These are phyloP conservation scores for Dicorynia guianensis DNA, from an alignment of 306 rosid species.

Conservation along the genomic window DNA sequence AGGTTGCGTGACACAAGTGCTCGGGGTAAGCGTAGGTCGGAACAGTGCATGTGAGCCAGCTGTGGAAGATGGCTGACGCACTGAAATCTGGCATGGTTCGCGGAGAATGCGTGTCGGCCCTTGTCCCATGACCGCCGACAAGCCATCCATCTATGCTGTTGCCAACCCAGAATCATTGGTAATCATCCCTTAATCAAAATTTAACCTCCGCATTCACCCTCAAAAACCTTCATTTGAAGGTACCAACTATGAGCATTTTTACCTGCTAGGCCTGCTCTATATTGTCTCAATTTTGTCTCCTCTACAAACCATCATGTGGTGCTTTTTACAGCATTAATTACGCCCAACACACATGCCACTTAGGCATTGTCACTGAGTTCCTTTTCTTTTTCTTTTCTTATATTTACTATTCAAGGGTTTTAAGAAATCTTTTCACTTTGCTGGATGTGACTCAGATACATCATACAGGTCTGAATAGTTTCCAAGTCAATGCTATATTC, in stretches of 20 bases:
- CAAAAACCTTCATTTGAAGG: not conserved
- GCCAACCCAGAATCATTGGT: constrained; percentile 28
- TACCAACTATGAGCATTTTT: not conserved
- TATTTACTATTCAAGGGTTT: no score
- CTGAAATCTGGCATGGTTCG: constrained; percentile 10
- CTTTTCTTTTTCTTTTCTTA: not conserved
- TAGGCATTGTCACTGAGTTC: not conserved
- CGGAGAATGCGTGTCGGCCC: constrained; percentile 10
- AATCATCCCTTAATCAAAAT: constrained; percentile 23
- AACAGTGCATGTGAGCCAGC: constrained; percentile 40
- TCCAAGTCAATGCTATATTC: no score
- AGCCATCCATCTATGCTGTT: constrained; percentile 24
- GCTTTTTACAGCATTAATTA: no score
- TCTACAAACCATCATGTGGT: not conserved
- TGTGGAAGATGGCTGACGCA: constrained; percentile 7
- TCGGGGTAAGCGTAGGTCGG: no score
- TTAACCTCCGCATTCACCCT: not conserved
- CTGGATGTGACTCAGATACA: no score
- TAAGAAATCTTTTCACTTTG: not conserved
- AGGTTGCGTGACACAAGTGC: not conserved
- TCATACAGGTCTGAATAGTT: no score
- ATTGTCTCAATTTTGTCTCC: not conserved
- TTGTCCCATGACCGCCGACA: constrained; percentile 35
- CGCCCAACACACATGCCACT: not conserved
- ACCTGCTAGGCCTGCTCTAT: not conserved